A percentile compares a stretch with the other conserved stretches of the same genome.
Conservation (phyloP, 1,139 yeast genomes). For the Hyphopichia pseudoburtonii region DNA sequence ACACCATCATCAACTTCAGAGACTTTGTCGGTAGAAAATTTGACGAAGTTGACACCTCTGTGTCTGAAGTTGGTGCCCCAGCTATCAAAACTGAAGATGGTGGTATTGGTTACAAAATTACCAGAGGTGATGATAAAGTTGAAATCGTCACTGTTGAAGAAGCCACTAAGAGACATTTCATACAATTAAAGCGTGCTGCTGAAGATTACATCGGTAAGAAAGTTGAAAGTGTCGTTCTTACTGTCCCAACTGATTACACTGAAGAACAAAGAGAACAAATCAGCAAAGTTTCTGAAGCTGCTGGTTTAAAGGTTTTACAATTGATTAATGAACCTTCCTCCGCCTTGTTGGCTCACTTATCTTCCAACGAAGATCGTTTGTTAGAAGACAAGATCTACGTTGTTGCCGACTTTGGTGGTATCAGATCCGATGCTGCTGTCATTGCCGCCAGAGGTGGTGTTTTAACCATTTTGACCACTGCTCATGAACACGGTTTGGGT, state of each 20-base stretch:
- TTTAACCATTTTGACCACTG: constrained; percentile 83
- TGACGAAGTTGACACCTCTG: constrained; percentile 64
- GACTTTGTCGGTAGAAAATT: constrained; percentile 83
- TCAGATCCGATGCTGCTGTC: constrained; percentile 95
- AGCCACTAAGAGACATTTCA: constrained; percentile 79
- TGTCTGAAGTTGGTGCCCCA: constrained; percentile 65
- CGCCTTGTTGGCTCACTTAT: constrained; percentile 78
- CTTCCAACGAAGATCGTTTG: constrained; percentile 54
- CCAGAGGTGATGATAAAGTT: constrained; percentile 43
- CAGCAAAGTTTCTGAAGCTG: constrained; percentile 59
- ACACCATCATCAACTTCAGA: constrained; percentile 89
- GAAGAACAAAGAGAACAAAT: constrained; percentile 71
- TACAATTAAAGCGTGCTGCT: constrained; percentile 83
- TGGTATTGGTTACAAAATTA: constrained; percentile 65
- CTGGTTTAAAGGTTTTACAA: constrained; percentile 82
- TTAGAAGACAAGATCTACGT: constrained; percentile 77
- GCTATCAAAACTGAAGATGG: constrained; percentile 70
- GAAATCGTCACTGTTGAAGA: constrained; percentile 67
- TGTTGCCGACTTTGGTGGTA: constrained; percentile 96
- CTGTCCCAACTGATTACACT: constrained; percentile 88
- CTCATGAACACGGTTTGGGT: constrained; percentile 81
- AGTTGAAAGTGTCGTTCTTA: constrained; percentile 80
- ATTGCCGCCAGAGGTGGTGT: constrained; percentile 92
- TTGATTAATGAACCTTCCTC: constrained; percentile 92
- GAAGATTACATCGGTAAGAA: constrained; percentile 85